A percentile compares a stretch with the other conserved stretches of the same genome.
These are phyloP conservation scores for Yamadazyma sp. DNA, from an alignment of 805 yeast species.

Conservation along the genomic window DNA sequence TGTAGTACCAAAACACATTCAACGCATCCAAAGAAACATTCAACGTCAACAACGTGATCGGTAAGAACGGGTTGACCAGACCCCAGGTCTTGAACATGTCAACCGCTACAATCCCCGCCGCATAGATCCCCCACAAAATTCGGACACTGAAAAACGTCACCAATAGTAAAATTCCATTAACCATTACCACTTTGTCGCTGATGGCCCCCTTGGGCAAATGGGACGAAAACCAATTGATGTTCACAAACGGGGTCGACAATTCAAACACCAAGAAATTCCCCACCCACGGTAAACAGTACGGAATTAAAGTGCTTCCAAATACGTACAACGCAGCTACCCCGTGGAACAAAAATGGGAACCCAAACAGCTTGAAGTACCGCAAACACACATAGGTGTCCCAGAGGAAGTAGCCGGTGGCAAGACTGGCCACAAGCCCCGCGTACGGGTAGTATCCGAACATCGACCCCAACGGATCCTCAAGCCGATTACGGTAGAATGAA, in stretches of 20 bases:
- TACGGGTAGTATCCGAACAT: slow-evolving; percentile 73
- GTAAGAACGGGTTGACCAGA: slow-evolving; percentile 46
- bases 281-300: slow-evolving; percentile 77
- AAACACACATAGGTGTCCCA: slow-evolving; percentile 85
- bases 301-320: slow-evolving; percentile 60
- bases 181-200: slow-evolving; percentile 49
- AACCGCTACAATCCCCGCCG: slow-evolving; percentile 52
- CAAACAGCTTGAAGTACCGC: slow-evolving; percentile 64
- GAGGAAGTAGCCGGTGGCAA: slow-evolving; percentile 81
- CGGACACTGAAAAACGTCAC: slow-evolving; percentile 73
- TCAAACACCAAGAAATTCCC: slow-evolving; percentile 85
- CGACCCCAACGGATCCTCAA: slow-evolving; percentile 40
- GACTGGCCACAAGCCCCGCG: slow-evolving; percentile 68
- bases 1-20: slow-evolving; percentile 83
- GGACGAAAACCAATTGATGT: slow-evolving; percentile 86
- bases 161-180: slow-evolving; percentile 75
- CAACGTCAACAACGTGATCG: slow-evolving; percentile 50
- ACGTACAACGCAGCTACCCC: slow-evolving; percentile 81
- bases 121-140: slow-evolving; percentile 83
- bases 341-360: slow-evolving; percentile 78
- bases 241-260: slow-evolving; percentile 91
- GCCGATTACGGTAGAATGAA: slow-evolving; percentile 39
- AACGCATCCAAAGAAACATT: slow-evolving; percentile 65
- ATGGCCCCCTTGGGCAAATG: slow-evolving; percentile 70
- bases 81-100: slow-evolving; percentile 49